Evolutionary conservation across 2,329 filamentous ascomycete genomes (phyloP).

Genomic region (Pseudogymnoascus sp.): DNA sequence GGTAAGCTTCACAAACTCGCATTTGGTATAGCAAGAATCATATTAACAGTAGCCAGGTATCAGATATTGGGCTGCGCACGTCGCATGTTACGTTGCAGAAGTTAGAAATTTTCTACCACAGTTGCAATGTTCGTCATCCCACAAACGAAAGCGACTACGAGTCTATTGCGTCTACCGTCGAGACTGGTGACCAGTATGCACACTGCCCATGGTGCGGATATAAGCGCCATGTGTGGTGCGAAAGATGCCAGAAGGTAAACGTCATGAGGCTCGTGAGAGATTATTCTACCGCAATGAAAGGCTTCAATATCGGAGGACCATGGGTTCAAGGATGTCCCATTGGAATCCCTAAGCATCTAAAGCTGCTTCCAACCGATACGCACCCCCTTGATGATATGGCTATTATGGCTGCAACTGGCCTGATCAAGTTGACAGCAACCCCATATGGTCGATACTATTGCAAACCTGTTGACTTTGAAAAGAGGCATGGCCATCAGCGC

Average conservation of each 20-base stretch:
- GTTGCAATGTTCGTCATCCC: background rate
- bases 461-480: constrained; percentile 11
- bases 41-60: background rate
- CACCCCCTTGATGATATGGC: constrained; percentile 30
- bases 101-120: constrained; percentile 10
- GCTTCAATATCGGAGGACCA: constrained; percentile 4
- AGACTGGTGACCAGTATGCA: background rate
- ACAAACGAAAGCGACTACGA: background rate
- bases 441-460: background rate
- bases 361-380: constrained; percentile 26
- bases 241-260: background rate
- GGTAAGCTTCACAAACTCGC: background rate
- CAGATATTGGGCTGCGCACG: background rate
- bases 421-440: constrained; percentile 25
- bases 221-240: constrained; percentile 2
- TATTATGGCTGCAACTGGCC: constrained; percentile 26
- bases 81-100: constrained; percentile 6
- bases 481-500: constrained; percentile 16
- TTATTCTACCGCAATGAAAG: constrained; percentile 5
- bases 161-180: background rate
- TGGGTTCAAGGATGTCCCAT: background rate
- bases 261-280: constrained; percentile 3
- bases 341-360: background rate
- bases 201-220: background rate
- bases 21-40: background rate